phyloP scores from a whole-genome alignment of 2,329 filamentous ascomycete genomes.

The Fusarium sterilihyphosum region DNA sequence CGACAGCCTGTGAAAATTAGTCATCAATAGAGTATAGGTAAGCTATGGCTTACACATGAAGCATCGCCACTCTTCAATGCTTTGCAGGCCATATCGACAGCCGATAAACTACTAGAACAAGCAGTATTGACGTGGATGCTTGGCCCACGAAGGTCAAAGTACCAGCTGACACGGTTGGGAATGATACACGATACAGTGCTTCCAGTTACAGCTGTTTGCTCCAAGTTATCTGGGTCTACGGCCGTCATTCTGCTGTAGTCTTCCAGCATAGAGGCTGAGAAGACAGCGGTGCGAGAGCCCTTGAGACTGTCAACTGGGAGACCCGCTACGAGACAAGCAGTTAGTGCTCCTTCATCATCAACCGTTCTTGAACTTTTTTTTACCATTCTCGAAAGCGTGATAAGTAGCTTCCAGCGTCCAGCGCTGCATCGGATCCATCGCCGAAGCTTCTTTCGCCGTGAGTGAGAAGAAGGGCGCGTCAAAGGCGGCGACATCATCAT shows the following conservation, averaged over 20 bases:
- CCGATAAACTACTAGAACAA: conserved; percentile 27
- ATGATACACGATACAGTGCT: conserved; percentile 39
- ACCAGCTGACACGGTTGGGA: conserved; percentile 55
- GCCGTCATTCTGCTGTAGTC: conserved; percentile 48
- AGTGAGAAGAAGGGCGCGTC: conserved; percentile 53
- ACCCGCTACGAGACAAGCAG: conserved; percentile 36
- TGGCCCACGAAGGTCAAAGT: conserved; percentile 40
- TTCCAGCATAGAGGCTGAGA: conserved; percentile 50
- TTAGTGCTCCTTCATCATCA: neutral
- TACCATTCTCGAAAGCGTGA: conserved; percentile 48
- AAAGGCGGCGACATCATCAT: conserved; percentile 48
- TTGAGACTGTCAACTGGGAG: conserved; percentile 44
- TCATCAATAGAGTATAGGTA: fast-evolving
- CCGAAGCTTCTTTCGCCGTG: conserved; percentile 3
- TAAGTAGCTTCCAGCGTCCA: conserved; percentile 49
- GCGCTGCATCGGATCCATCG: conserved; percentile 52
- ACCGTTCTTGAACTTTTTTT: neutral
- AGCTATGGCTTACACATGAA: neutral
- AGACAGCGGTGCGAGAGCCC: conserved; percentile 48
- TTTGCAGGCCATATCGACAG: conserved; percentile 35
- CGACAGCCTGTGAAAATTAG: conserved; percentile 13
- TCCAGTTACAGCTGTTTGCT: conserved; percentile 45
- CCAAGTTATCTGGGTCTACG: conserved; percentile 48
- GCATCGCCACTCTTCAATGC: conserved; percentile 57
- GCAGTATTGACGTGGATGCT: conserved; percentile 33